phyloP scores from a whole-genome alignment of 768 basidiomycete genomes.

The Mycena floridula region DNA sequence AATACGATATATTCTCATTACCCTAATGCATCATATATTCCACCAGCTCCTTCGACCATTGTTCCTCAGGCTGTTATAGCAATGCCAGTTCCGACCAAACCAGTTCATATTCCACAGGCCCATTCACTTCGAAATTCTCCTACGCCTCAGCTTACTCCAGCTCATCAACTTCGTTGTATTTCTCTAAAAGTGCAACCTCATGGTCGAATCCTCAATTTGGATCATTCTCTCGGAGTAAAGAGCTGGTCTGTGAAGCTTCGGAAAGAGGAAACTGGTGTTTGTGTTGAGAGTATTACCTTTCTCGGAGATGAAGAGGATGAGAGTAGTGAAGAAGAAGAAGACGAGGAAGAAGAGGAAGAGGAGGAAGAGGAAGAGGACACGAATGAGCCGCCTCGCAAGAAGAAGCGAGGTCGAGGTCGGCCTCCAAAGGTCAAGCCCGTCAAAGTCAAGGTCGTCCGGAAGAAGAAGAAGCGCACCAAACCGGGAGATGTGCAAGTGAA shows the following conservation, averaged over 20 bases:
- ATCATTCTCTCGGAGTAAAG: constrained; percentile 66
- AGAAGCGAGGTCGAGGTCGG: constrained; percentile 35
- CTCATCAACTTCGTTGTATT: constrained; percentile 46
- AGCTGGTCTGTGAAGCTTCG: constrained; percentile 65
- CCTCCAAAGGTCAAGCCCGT: constrained; percentile 29
- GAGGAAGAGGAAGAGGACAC: constrained; percentile 42
- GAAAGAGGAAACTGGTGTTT: constrained; percentile 48
- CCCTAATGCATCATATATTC: constrained; percentile 48
- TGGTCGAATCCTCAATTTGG: constrained; percentile 52
- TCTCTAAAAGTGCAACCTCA: constrained; percentile 51
- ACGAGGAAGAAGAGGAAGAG: constrained; percentile 40
- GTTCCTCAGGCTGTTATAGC: constrained; percentile 10
- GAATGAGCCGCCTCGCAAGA: constrained; percentile 29
- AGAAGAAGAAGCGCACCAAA: constrained; percentile 40
- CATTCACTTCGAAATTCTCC: constrained; percentile 32
- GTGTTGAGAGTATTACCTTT: constrained; percentile 49
- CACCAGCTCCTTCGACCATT: constrained; percentile 20
- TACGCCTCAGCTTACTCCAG: constrained; percentile 27
- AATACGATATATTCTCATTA: no score
- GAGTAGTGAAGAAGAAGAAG: constrained; percentile 51
- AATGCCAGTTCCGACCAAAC: constrained; percentile 14
- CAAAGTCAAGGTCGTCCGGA: constrained; percentile 21
- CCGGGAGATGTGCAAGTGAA: constrained; percentile 57
- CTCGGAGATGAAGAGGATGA: constrained; percentile 54
- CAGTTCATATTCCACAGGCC: constrained; percentile 16